A percentile compares a stretch with the other conserved stretches of the same genome.
These are phyloP conservation scores for Rhazya stricta DNA, from an alignment of 257 asterid species.

Conservation along the genomic window DNA sequence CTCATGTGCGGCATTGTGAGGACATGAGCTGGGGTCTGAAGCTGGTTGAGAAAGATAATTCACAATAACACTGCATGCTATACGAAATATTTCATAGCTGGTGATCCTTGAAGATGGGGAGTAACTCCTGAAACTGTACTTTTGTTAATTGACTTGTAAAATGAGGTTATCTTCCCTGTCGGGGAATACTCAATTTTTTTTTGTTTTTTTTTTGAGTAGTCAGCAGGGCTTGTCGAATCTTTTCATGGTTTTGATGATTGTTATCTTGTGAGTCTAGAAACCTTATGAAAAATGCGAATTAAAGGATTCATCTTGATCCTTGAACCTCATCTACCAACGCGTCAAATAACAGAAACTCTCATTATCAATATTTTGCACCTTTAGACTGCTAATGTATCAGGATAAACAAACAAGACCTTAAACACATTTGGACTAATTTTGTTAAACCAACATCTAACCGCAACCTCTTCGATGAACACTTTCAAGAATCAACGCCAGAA, in stretches of 20 bases:
- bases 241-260: background rate
- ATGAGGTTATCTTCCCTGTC: background rate
- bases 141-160: too few species aligned
- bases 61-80: background rate
- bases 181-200: background rate
- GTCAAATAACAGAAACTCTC: too few species aligned
- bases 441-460: too few species aligned
- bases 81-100: too few species aligned
- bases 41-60: conserved; percentile 31
- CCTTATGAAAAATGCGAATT: background rate
- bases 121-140: too few species aligned
- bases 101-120: too few species aligned
- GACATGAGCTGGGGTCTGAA: conserved; percentile 73
- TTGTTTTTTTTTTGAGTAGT: background rate
- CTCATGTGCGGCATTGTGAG: conserved; percentile 69
- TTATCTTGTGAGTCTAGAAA: background rate
- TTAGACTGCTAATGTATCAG: too few species aligned
- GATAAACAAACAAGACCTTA: too few species aligned
- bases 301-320: background rate
- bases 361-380: too few species aligned
- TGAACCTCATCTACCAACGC: too few species aligned
- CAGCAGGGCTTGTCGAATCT: background rate
- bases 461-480: too few species aligned
- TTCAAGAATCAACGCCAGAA: background rate
- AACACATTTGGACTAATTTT: too few species aligned